phyloP scores from a whole-genome alignment of 306 rosid species.

The Vachellia pachyceras region DNA sequence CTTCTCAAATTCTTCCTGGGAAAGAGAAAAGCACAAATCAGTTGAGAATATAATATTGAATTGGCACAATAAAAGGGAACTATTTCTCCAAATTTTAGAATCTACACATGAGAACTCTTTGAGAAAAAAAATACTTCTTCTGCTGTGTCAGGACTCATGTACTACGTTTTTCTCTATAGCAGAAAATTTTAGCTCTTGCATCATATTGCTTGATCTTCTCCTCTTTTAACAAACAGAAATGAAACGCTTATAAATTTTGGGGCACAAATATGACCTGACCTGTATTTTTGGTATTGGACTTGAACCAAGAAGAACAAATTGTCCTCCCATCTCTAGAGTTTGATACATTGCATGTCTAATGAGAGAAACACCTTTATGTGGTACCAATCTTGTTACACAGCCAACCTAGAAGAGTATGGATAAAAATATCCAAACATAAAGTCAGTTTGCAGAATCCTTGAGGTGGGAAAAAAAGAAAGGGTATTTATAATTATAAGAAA shows the following conservation, averaged over 20 bases:
- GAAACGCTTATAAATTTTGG: background rate
- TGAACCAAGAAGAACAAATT: constrained; percentile 8
- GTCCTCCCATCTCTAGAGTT: constrained; percentile 5
- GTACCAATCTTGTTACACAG: background rate
- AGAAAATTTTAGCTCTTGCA: background rate
- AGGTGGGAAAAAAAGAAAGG: background rate
- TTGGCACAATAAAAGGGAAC: constrained; percentile 1
- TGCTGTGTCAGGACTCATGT: too few species aligned
- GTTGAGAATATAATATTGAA: constrained; percentile 22
- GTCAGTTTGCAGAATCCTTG: background rate
- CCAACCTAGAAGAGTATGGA: background rate
- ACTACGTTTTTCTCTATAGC: background rate
- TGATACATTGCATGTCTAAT: background rate
- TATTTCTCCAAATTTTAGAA: background rate
- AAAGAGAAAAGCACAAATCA: constrained; percentile 38
- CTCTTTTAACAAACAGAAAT: background rate
- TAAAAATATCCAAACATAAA: background rate
- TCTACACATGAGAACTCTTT: background rate
- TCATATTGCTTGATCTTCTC: background rate
- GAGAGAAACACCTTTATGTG: background rate
- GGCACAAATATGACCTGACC: constrained; percentile 1
- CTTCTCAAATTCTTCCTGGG: constrained; percentile 86
- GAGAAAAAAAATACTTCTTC: background rate
- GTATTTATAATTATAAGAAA: background rate
- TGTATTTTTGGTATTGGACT: constrained; percentile 4